phyloP scores from a whole-genome alignment of 2,329 filamentous ascomycete species.

The Aspergillus sp. region DNA sequence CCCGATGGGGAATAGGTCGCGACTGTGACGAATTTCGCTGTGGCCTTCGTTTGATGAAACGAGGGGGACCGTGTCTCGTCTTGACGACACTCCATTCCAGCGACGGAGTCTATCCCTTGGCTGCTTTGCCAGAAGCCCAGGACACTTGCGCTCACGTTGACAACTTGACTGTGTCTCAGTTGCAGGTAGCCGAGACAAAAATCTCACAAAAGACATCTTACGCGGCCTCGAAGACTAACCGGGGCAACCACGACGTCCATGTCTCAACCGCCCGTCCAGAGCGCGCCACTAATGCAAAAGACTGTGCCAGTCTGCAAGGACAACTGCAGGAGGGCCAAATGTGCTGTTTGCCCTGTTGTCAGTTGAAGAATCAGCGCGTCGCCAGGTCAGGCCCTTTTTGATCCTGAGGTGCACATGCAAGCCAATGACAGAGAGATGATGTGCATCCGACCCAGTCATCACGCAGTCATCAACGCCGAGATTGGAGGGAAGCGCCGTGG shows the following conservation, averaged over 20 bases:
- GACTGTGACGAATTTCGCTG: background rate
- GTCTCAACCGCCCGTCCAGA: background rate
- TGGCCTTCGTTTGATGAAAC: constrained; percentile 14
- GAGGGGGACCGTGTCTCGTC: constrained; percentile 17
- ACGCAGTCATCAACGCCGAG: background rate
- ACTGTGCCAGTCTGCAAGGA: background rate
- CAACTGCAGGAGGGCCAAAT: background rate
- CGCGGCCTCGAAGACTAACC: background rate
- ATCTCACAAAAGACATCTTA: background rate
- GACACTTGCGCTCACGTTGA: too few relatives aligned
- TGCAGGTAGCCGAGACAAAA: background rate
- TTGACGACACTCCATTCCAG: background rate
- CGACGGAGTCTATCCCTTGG: too few relatives aligned
- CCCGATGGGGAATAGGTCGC: background rate
- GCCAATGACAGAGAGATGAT: constrained; percentile 3
- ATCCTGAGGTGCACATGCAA: background rate
- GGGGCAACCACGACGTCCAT: background rate
- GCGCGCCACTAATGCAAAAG: background rate
- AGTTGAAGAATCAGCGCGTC: background rate
- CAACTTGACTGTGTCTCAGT: background rate
- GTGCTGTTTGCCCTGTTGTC: background rate
- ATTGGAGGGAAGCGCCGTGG: background rate
- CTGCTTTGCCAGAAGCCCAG: too few relatives aligned
- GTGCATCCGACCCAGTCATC: background rate
- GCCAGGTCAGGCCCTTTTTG: background rate